phyloP scores from a whole-genome alignment of 148 eudicot genomes.

The Fallopia convolvulus region DNA sequence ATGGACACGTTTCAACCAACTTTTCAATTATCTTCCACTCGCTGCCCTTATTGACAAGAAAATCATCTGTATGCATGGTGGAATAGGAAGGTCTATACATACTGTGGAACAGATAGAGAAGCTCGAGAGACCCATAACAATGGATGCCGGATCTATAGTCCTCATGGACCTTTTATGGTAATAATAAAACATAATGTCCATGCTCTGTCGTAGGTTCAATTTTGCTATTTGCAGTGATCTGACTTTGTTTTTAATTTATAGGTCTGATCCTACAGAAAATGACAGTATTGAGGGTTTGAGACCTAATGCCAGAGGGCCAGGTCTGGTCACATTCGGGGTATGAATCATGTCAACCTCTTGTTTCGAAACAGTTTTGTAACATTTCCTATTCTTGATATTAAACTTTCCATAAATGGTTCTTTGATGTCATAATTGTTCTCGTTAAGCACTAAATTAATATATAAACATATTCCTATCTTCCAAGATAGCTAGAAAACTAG shows the following conservation, averaged over 20 bases:
- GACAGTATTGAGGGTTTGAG: constrained; percentile 74
- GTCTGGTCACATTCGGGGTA: constrained; percentile 75
- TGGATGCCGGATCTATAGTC: constrained; percentile 79
- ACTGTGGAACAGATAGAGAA: constrained; percentile 59
- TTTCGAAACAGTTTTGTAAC: background rate
- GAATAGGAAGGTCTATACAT: constrained; percentile 68
- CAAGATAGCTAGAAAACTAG: background rate
- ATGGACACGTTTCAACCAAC: constrained; percentile 64
- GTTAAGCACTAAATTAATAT: background rate
- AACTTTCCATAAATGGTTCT: background rate
- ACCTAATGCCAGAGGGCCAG: constrained; percentile 79
- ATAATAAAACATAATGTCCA: background rate
- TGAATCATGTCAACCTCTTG: background rate
- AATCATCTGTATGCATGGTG: constrained; percentile 77
- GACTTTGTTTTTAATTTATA: constrained; percentile 11
- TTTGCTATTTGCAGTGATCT: background rate
- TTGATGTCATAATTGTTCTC: background rate
- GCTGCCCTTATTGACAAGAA: constrained; percentile 72
- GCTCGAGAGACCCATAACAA: constrained; percentile 61
- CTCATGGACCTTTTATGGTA: constrained; percentile 70
- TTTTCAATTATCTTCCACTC: constrained; percentile 68
- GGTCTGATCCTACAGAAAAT: constrained; percentile 82
- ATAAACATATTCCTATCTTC: background rate
- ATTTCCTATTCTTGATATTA: background rate
- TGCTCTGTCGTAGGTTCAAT: background rate